Conservation (phyloP, 164 flowering plant genomes). For the Paratinospora sagittata region DNA sequence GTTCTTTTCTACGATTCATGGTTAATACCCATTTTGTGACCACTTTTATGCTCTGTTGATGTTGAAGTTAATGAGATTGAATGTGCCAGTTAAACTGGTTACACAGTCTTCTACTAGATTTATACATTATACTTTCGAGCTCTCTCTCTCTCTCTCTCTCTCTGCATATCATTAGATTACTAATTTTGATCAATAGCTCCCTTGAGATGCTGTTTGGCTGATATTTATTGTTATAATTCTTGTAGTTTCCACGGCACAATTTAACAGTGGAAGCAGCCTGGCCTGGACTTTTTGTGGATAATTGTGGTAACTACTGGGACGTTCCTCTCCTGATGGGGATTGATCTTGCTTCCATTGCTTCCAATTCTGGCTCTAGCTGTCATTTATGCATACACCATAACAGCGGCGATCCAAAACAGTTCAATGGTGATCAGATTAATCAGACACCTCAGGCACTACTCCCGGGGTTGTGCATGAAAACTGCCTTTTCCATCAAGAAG, state of each 20-base stretch:
- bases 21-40: neutral
- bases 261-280: slow-evolving; percentile 58
- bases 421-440: slow-evolving; percentile 27
- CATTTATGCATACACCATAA: slow-evolving; percentile 54
- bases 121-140: neutral
- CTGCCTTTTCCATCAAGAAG: slow-evolving; percentile 54
- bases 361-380: slow-evolving; percentile 62
- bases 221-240: slow-evolving; percentile 8
- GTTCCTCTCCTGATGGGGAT: slow-evolving; percentile 58
- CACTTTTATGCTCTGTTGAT: neutral
- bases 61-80: neutral
- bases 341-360: slow-evolving; percentile 65
- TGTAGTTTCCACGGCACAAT: slow-evolving; percentile 74
- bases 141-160: neutral
- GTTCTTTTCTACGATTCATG: neutral
- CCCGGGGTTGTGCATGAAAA: slow-evolving; percentile 56
- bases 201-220: slow-evolving; percentile 10
- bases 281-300: slow-evolving; percentile 75
- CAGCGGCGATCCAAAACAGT: slow-evolving; percentile 41
- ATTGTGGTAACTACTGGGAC: slow-evolving; percentile 70
- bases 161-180: too few relatives aligned
- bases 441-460: slow-evolving; percentile 41
- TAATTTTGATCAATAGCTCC: too few relatives aligned
- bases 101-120: neutral
- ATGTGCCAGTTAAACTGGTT: neutral